phyloP scores from a whole-genome alignment of 1,284 basidiomycete species.

The Veloporphyrellus conicus region DNA sequence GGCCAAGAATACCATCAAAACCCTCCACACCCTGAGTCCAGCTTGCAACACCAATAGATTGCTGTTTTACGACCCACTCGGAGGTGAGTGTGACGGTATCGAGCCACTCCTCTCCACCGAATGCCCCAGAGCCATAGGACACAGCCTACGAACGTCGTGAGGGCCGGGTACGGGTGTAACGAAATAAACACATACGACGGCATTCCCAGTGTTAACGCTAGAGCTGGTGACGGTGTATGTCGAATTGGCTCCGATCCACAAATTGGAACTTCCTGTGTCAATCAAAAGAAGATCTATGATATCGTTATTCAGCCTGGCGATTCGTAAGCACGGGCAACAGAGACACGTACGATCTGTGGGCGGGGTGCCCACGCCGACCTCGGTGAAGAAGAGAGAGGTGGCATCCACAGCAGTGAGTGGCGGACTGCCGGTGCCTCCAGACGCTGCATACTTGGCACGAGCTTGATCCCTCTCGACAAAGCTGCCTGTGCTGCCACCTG shows the following conservation, averaged over 20 bases:
- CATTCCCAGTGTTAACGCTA: slow-evolving; percentile 41
- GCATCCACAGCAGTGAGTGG: slow-evolving; percentile 12
- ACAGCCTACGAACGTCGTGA: slow-evolving; percentile 29
- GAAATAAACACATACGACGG: slow-evolving; percentile 30
- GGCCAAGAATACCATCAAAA: slow-evolving; percentile 55
- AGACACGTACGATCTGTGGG: slow-evolving; percentile 40
- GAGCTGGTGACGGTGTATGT: slow-evolving; percentile 40
- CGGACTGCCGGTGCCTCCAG: not conserved
- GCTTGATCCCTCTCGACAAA: slow-evolving; percentile 23
- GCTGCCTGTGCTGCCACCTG: slow-evolving; percentile 6
- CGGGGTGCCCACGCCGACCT: slow-evolving; percentile 44
- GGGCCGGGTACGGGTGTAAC: not conserved
- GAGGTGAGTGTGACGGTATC: slow-evolving; percentile 46
- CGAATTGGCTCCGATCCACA: slow-evolving; percentile 37
- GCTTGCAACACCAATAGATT: slow-evolving; percentile 53
- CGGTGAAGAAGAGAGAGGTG: slow-evolving; percentile 34
- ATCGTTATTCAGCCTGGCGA: no score
- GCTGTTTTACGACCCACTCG: slow-evolving; percentile 43
- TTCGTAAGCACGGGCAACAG: not conserved
- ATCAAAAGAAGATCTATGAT: slow-evolving; percentile 24
- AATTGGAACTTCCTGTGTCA: slow-evolving; percentile 37
- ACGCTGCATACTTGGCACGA: slow-evolving; percentile 14
- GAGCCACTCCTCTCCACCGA: slow-evolving; percentile 49
- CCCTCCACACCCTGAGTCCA: slow-evolving; percentile 39
- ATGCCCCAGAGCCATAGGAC: slow-evolving; percentile 49